Evolutionary conservation across 1,284 basidiomycete genomes (phyloP).

Genomic region (Porogramme epimiltina): DNA sequence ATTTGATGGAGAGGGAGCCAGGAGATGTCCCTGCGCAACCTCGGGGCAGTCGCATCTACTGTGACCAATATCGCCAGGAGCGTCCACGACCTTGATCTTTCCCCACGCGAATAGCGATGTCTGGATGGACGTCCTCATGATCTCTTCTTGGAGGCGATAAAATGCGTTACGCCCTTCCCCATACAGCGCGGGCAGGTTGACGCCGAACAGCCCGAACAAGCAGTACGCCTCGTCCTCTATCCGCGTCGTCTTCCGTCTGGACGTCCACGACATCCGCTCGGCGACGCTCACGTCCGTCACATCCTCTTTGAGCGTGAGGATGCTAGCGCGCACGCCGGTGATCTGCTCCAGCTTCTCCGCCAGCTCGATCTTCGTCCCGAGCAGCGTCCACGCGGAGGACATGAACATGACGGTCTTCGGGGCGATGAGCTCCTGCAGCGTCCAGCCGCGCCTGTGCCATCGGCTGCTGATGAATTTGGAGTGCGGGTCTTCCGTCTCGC

Average conservation of each 20-base stretch:
- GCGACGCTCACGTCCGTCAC: background rate
- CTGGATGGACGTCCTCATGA: too few species aligned
- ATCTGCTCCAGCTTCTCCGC: background rate
- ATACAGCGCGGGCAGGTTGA: background rate
- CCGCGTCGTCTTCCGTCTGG: background rate
- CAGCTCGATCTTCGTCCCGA: background rate
- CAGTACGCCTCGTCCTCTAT: background rate
- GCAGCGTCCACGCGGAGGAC: background rate
- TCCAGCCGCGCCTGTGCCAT: conserved; percentile 3
- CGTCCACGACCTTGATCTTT: too few species aligned
- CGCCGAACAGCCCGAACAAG: background rate
- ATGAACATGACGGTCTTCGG: background rate
- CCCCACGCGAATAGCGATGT: too few species aligned
- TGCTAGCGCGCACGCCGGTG: background rate
- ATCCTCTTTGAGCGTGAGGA: background rate
- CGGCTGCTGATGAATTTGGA: background rate
- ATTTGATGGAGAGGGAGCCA: too few species aligned
- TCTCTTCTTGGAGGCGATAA: background rate
- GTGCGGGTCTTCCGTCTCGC: too few species aligned
- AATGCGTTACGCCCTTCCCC: background rate
- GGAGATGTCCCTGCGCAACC: too few species aligned
- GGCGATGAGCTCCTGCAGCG: conserved; percentile 6
- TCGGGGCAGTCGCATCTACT: too few species aligned
- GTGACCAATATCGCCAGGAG: too few species aligned
- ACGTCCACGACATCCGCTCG: background rate